A percentile compares a stretch with the other conserved stretches of the same genome.
Conservation (phyloP, 352 stramenopile genomes). For the Phytophthora cryptogea region DNA sequence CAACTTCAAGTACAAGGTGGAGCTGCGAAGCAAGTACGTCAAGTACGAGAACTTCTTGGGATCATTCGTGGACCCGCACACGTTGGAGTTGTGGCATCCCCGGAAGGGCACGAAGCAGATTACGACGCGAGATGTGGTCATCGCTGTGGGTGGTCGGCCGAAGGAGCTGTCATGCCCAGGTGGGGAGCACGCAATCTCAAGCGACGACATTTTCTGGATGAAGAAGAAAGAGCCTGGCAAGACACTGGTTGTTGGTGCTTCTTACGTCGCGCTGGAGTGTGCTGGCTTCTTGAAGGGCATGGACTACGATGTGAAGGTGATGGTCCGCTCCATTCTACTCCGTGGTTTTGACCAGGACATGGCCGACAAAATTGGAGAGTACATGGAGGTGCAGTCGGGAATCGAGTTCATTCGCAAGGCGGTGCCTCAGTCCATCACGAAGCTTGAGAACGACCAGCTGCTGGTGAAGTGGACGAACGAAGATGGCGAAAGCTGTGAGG, state of each 20-base stretch:
- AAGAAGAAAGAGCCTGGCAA: slow-evolving; percentile 91
- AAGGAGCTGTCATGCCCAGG: slow-evolving; percentile 88
- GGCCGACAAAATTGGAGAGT: slow-evolving; percentile 91
- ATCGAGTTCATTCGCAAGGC: slow-evolving; percentile 93
- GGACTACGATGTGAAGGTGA: slow-evolving; percentile 96
- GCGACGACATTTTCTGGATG: slow-evolving; percentile 87
- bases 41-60: slow-evolving; percentile 95
- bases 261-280: slow-evolving; percentile 98
- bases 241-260: slow-evolving; percentile 96
- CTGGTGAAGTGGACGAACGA: slow-evolving; percentile 82
- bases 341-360: slow-evolving; percentile 98
- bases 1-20: slow-evolving; percentile 99
- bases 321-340: slow-evolving; percentile 97
- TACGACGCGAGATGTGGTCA: slow-evolving; percentile 93
- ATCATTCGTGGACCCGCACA: slow-evolving; percentile 94
- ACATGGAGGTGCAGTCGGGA: slow-evolving; percentile 91
- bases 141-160: slow-evolving; percentile 95
- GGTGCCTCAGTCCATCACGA: slow-evolving; percentile 93
- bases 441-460: slow-evolving; percentile 84
- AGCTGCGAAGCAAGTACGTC: slow-evolving; percentile 94
- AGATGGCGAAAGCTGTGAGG: slow-evolving; percentile 60
- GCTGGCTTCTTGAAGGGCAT: slow-evolving; percentile 96
- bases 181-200: slow-evolving; percentile 94
- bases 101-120: slow-evolving; percentile 90
- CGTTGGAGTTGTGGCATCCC: slow-evolving; percentile 90